A percentile compares a stretch with the other conserved stretches of the same genome.
Conservation (phyloP, 2,329 filamentous ascomycete species). For the Aspergillus sclerotialis region DNA sequence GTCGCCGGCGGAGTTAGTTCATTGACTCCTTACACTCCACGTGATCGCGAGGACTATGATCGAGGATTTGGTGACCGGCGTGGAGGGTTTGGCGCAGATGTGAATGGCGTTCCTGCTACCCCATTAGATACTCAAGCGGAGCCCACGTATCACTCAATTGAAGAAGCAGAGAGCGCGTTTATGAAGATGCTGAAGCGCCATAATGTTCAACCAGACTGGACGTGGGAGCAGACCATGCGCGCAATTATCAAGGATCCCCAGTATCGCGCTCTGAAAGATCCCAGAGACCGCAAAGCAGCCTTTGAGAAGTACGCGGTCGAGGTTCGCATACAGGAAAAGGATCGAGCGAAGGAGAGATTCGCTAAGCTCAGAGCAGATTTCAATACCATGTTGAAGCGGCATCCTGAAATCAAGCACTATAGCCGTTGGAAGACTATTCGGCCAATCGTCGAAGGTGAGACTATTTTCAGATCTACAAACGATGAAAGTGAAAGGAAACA, state of each 20-base stretch:
- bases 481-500: constrained; percentile 81
- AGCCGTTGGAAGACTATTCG: constrained; percentile 95
- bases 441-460: constrained; percentile 90
- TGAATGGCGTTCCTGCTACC: constrained; percentile 34
- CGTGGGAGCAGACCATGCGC: constrained; percentile 83
- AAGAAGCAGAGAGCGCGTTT: constrained; percentile 91
- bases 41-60: constrained; percentile 44
- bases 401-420: constrained; percentile 95
- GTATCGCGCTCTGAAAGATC: constrained; percentile 87
- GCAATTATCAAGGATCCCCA: constrained; percentile 83
- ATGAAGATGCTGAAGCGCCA: constrained; percentile 79
- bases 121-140: constrained; percentile 47
- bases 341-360: constrained; percentile 86
- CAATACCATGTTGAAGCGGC: constrained; percentile 88
- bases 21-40: constrained; percentile 35
- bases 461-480: constrained; percentile 85
- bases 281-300: constrained; percentile 78
- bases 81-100: constrained; percentile 37
- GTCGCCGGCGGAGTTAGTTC: constrained; percentile 51
- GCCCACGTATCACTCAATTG: constrained; percentile 68
- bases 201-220: constrained; percentile 84
- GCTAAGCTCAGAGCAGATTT: constrained; percentile 91
- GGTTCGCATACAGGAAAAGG: constrained; percentile 84
- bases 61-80: constrained; percentile 42
- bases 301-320: constrained; percentile 95